These are phyloP conservation scores for Suillus cothurnatus DNA, from an alignment of 768 basidiomycete species.

Conservation along the genomic window DNA sequence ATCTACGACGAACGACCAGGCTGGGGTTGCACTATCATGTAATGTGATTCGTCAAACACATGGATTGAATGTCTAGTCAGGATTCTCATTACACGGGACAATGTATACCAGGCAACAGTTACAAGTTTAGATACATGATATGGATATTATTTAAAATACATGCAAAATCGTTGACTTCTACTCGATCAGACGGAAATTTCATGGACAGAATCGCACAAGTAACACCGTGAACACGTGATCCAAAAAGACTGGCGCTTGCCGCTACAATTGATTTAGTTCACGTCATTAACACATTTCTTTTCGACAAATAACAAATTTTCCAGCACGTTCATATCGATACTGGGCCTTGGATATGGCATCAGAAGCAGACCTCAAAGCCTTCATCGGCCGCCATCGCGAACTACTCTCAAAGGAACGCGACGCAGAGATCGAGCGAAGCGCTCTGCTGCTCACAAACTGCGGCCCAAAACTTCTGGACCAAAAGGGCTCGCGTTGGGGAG, in stretches of 20 bases:
- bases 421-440: slow-evolving; percentile 82
- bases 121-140: slow-evolving; percentile 17
- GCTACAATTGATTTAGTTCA: too few relatives aligned
- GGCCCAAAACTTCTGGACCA: slow-evolving; percentile 85
- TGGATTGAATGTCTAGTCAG: background rate
- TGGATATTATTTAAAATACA: slow-evolving; percentile 13
- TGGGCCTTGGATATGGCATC: slow-evolving; percentile 14
- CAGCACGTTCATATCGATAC: background rate
- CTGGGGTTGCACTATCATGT: slow-evolving; percentile 32
- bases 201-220: too few relatives aligned
- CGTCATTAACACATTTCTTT: background rate
- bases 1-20: slow-evolving; percentile 21
- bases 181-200: slow-evolving; percentile 19
- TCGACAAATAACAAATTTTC: too few relatives aligned
- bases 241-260: too few relatives aligned
- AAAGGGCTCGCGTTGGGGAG: slow-evolving; percentile 78
- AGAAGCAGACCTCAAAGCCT: slow-evolving; percentile 46
- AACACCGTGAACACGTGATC: too few relatives aligned
- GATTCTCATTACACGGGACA: slow-evolving; percentile 8
- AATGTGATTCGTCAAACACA: background rate
- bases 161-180: slow-evolving; percentile 8
- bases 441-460: slow-evolving; percentile 80
- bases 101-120: slow-evolving; percentile 1
- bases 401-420: slow-evolving; percentile 74
- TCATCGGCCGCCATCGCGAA: slow-evolving; percentile 66